phyloP scores from a whole-genome alignment of 192 early-diverging fungal genomes.

The Spizellomyces sp. region DNA sequence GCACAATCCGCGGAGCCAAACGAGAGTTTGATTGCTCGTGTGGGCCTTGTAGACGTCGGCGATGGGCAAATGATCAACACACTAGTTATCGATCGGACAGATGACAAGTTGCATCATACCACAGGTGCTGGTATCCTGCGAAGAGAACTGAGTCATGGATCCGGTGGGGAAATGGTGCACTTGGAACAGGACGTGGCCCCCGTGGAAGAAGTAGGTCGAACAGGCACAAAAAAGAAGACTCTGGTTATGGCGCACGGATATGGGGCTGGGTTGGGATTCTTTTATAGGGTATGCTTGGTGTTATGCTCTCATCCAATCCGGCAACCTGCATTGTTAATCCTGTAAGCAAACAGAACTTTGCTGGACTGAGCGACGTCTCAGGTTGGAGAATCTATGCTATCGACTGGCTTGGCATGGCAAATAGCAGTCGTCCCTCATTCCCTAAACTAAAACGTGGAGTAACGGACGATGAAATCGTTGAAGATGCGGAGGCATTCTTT shows the following conservation, averaged over 20 bases:
- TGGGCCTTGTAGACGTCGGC: conserved; percentile 58
- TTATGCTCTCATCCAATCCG: conserved; percentile 17
- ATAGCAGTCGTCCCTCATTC: conserved; percentile 77
- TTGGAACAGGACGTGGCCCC: conserved; percentile 35
- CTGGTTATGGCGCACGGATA: conserved; percentile 80
- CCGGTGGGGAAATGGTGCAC: conserved; percentile 11
- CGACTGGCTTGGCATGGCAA: conserved; percentile 98
- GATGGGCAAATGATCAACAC: conserved; percentile 61
- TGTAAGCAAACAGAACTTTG: conserved; percentile 3
- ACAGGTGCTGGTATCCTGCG: conserved; percentile 10
- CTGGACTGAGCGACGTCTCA: conserved; percentile 30
- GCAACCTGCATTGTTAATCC: conserved; percentile 36
- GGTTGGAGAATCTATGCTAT: conserved; percentile 67
- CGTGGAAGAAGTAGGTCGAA: conserved; percentile 29
- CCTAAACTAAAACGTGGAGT: conserved; percentile 46
- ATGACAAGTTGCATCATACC: conserved; percentile 17
- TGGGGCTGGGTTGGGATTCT: conserved; percentile 80
- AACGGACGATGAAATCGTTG: conserved; percentile 35
- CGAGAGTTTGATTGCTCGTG: conserved; percentile 42
- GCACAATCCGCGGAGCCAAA: not conserved
- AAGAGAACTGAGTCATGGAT: conserved; percentile 5
- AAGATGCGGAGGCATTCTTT: conserved; percentile 78
- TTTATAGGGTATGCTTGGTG: conserved; percentile 49
- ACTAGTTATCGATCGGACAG: conserved; percentile 57
- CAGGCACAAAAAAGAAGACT: conserved; percentile 35